Base-by-base conservation (phyloP, 2,329 filamentous ascomycete genomes). In the Alternaria infectoria region DNA sequence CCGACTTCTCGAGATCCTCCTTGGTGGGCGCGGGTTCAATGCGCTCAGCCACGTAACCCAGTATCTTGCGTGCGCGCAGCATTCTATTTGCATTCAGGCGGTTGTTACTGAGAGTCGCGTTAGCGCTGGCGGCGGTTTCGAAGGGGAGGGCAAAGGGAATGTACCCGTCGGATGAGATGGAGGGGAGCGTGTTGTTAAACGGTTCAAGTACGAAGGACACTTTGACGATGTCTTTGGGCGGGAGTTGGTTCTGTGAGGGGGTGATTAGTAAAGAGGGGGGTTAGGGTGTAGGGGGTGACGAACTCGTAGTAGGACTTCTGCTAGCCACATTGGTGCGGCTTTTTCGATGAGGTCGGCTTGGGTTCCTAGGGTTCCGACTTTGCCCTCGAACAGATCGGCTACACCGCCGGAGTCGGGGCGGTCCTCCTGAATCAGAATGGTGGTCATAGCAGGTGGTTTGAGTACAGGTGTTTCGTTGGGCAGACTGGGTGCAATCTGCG, bases 41-140 rank as follows among this genome's bases (percentile, higher is more conserved):
- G 58, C 94, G 88, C 80, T 99, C 96, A 1, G 93, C 93, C 17
- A 99, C 89, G 74, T 99, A 99, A 0, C 90, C 89, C 61, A 98
- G 82, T 21, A 99, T 96, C 84, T 99, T 99, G 82, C 93, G 95
- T 4, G 96, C 93, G 50, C 96, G 88, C 54, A 99, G 85, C 96
- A 99, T 98, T 59, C 95, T 89, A 76, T 98, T 99, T 11, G 96
- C 96, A 77, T 98, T 99, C 55, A 99, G 86, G 23, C 96, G 90
- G 69, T 94, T 95, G 79, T 95, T 97, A 56, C 90, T 87, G 66
- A 65, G 65, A 51, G 65, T 62, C 57, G 72, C 52, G 69, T 74
- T 73, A 75, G 71, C 69, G 46, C 59, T 61, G 13, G 69, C 65
- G 40, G 73, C 65, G 65, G 66, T 72, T 40, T 77, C 68, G 60